Evolutionary conservation across 208 protist species (phyloP).

Genomic region (Naegleria lovaniensis): DNA sequence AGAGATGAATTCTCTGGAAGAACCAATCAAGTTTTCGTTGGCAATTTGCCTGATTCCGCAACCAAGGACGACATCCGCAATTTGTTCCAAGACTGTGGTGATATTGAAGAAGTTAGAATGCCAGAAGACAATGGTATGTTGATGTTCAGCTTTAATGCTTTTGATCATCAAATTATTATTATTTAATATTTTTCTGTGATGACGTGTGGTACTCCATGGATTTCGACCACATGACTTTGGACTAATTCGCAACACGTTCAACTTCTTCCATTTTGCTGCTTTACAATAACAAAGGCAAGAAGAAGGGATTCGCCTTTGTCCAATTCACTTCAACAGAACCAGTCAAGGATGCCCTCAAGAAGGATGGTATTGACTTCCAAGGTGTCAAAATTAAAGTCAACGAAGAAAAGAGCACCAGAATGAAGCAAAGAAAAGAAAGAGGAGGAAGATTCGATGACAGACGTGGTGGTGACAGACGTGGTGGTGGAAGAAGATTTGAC

Average conservation of each 20-base stretch:
- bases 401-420: not conserved
- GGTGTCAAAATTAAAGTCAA: slow-evolving; percentile 42
- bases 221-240: no score
- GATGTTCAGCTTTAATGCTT: not conserved
- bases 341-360: slow-evolving; percentile 51
- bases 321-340: slow-evolving; percentile 48
- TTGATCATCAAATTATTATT: no score
- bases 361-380: slow-evolving; percentile 49
- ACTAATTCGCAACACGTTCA: no score
- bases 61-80: slow-evolving; percentile 43
- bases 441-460: not conserved
- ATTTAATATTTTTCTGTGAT: no score
- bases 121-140: slow-evolving; percentile 7
- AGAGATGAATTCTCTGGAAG: not conserved
- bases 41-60: slow-evolving; percentile 43
- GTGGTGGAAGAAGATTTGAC: not conserved
- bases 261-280: not conserved
- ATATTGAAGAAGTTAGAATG: slow-evolving; percentile 52
- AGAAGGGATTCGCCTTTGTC: slow-evolving; percentile 49
- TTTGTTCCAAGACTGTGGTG: slow-evolving; percentile 51
- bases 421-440: slow-evolving; percentile 1
- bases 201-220: no score
- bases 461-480: slow-evolving; percentile 3
- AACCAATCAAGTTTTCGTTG: slow-evolving; percentile 41
- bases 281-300: not conserved